Percentiles rank a stretch among this genome's conserved stretches.
Evolutionary conservation across 306 rosid species (phyloP).

Genomic region (Gynostemma pentaphyllum): DNA sequence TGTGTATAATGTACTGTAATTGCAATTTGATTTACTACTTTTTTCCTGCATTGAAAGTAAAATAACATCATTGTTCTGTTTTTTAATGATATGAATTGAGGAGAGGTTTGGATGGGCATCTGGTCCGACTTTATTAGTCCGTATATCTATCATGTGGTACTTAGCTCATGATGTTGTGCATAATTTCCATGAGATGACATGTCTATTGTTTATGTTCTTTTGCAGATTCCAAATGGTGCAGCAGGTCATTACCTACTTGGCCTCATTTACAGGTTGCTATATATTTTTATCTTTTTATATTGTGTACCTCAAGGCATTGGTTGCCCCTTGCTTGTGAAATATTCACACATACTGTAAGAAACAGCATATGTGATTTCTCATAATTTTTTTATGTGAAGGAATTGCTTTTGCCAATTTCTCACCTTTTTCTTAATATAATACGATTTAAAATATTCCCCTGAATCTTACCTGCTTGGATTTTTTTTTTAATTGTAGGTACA

Average conservation of each 20-base stretch:
- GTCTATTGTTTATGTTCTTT: conserved; percentile 14
- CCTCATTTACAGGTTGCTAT: conserved; percentile 74
- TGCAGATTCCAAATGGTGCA: conserved; percentile 95
- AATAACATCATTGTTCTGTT: neutral
- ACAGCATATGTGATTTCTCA: neutral
- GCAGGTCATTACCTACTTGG: conserved; percentile 97
- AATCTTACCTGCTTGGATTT: neutral
- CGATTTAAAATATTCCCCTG: neutral
- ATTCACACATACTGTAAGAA: neutral
- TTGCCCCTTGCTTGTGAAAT: neutral
- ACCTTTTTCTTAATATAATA: too few relatives aligned
- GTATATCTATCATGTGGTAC: neutral
- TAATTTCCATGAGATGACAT: conserved; percentile 12
- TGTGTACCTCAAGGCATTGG: neutral
- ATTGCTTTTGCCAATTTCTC: neutral
- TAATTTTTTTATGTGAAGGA: neutral
- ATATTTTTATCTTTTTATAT: conserved; percentile 9
- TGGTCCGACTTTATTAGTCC: neutral
- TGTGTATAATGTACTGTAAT: neutral
- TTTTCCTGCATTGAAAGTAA: neutral
- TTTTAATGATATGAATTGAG: neutral
- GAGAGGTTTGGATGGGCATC: neutral
- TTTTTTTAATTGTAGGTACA: conserved; percentile 35
- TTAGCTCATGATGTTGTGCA: neutral
- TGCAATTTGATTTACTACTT: neutral